Evolutionary conservation across 2,329 filamentous ascomycete species (phyloP).

Genomic region (Leptodontidium sp.): DNA sequence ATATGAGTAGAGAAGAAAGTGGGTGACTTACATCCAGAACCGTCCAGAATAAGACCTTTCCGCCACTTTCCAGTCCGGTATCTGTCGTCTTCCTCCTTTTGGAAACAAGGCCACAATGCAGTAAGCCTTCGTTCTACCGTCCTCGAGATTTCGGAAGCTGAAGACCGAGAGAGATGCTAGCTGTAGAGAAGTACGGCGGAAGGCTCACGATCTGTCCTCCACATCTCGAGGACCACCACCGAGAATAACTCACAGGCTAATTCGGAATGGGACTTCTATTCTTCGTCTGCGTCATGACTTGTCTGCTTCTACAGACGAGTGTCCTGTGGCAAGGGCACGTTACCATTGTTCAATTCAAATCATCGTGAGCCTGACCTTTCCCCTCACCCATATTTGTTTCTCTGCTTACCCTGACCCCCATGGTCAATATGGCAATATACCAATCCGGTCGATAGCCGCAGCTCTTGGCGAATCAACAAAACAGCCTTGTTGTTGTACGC

Average conservation of each 20-base stretch:
- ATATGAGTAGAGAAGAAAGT: neutral
- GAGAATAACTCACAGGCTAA: slow-evolving; percentile 11
- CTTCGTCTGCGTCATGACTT: slow-evolving; percentile 15
- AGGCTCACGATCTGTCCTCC: slow-evolving; percentile 3
- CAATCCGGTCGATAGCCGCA: neutral
- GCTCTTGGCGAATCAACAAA: neutral
- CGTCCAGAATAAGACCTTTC: neutral
- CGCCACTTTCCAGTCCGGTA: slow-evolving; percentile 3
- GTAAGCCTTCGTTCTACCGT: slow-evolving; percentile 1
- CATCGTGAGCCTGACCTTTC: slow-evolving; percentile 1
- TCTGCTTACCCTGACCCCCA: slow-evolving; percentile 1
- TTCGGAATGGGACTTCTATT: slow-evolving; percentile 6
- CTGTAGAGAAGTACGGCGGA: neutral
- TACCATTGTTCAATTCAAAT: neutral
- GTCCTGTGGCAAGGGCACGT: neutral
- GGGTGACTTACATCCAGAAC: slow-evolving; percentile 10
- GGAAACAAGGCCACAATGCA: slow-evolving; percentile 10
- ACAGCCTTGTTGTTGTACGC: neutral
- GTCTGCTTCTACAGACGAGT: neutral
- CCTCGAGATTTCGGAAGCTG: slow-evolving; percentile 7
- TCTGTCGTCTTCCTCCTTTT: slow-evolving; percentile 10
- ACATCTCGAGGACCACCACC: slow-evolving; percentile 6
- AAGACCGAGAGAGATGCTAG: neutral
- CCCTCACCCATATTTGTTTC: neutral
- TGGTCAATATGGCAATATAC: slow-evolving; percentile 10